These are phyloP conservation scores for Penicillium daleae DNA, from an alignment of 495 filamentous ascomycete genomes.

Conservation along the genomic window DNA sequence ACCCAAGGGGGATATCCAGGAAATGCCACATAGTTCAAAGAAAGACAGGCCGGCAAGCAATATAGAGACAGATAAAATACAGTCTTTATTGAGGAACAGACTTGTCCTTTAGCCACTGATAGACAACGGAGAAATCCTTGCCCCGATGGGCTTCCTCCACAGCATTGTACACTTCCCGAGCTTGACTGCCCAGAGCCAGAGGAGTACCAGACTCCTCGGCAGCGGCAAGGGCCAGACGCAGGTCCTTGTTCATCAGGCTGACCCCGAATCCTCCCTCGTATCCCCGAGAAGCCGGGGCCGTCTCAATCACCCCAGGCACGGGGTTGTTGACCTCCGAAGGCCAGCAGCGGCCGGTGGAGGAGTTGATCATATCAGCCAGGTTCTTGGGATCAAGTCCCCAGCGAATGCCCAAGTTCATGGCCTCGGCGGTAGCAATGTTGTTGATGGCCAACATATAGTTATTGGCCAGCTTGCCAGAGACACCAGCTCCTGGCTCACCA, in stretches of 20 bases:
- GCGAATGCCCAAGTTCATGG: conserved; percentile 86
- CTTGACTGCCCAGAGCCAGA: conserved; percentile 66
- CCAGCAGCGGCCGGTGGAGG: conserved; percentile 87
- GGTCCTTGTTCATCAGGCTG: conserved; percentile 82
- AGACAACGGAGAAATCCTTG: conserved; percentile 85
- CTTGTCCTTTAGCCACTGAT: conserved; percentile 64
- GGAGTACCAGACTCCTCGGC: conserved; percentile 68
- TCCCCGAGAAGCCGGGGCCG: conserved; percentile 69
- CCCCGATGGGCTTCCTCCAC: conserved; percentile 63
- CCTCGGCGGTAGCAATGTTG: conserved; percentile 90
- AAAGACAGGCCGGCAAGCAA: not conserved
- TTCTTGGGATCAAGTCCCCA: conserved; percentile 83
- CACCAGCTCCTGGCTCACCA: conserved; percentile 76
- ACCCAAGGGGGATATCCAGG: not conserved
- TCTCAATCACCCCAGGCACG: conserved; percentile 78
- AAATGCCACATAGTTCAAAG: not conserved
- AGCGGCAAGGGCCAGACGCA: conserved; percentile 72
- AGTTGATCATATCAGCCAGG: conserved; percentile 80
- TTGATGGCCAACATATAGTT: conserved; percentile 92
- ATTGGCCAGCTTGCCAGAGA: conserved; percentile 88
- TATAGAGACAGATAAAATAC: not conserved
- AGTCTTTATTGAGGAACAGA: conserved; percentile 28
- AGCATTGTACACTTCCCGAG: conserved; percentile 68
- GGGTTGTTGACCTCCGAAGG: conserved; percentile 92
- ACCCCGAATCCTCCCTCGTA: conserved; percentile 86